Base-by-base conservation (phyloP, 2,329 filamentous ascomycete species). In the Penicillium expansum region DNA sequence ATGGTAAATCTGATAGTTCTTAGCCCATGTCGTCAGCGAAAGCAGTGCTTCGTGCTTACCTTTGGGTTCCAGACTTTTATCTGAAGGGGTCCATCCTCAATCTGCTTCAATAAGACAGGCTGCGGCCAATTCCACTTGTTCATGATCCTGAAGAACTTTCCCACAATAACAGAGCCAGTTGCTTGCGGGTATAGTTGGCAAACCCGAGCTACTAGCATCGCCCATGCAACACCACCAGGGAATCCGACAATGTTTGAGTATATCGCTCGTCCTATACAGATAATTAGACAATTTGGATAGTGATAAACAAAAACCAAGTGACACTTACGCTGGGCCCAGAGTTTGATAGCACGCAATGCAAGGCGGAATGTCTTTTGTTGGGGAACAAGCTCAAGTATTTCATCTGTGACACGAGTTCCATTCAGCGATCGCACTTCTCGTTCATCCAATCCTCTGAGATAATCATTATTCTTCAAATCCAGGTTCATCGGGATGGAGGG, bases 221-320 rank as follows among this genome's bases (percentile, higher is more conserved):
- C 94, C 91, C 93, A 99, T 5, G 94, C 94, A 39, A 99, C 92
- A 76, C 94, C 94, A 66, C 94, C 94, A 2, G 94, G 94, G 65
- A 94, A 99, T 27, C 94, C 94, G 75, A 96, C 92, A 62, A 97
- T 92, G 69, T 97, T 97, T 62, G 91, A 91, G 71, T 97, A 97
- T 47, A 97, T 91, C 24, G 90, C 94, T 59, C 93, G 89, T 50
- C 88, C 78, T 82, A 18, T 55, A 32, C 18, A 32, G 9, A 56
- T 24, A 53, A 38, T 41, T 22, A 51, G 16, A 18, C 11, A 41
- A 37, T 37, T 41, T 43, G 53, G 57, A 44, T 50, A 38, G 29
- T 35, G 20, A 59, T 37, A 11, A 3, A 24, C 20, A 33, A 5
- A 30, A 5, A 24, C 0, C 2, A 54, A 14, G 1, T 27, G 27